These are phyloP conservation scores for Paraglomus brasilianum DNA, from an alignment of 192 early-diverging fungal genomes.

Conservation along the genomic window DNA sequence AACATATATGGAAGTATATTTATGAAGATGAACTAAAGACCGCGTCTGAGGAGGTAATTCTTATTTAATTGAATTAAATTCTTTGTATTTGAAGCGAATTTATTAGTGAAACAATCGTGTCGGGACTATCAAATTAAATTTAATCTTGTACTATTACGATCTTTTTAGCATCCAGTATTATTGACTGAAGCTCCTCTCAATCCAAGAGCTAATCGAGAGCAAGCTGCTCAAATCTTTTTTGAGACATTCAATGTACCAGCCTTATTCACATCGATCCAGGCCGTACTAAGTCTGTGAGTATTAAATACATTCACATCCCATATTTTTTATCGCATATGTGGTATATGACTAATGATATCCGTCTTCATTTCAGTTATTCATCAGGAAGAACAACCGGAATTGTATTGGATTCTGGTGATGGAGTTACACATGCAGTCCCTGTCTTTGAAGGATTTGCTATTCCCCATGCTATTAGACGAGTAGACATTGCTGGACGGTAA, in stretches of 20 bases:
- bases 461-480: constrained; percentile 87
- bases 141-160: neutral
- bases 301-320: neutral
- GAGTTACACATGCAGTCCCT: constrained; percentile 93
- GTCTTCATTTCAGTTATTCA: constrained; percentile 63
- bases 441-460: constrained; percentile 97
- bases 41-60: constrained; percentile 83
- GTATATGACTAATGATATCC: neutral
- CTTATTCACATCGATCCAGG: constrained; percentile 95
- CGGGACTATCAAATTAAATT: too few relatives aligned
- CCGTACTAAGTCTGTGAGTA: constrained; percentile 89
- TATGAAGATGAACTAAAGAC: constrained; percentile 97
- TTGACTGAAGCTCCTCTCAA: constrained; percentile 97
- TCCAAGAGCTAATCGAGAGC: constrained; percentile 87
- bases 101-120: too few relatives aligned
- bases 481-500: constrained; percentile 87
- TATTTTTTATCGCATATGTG: neutral
- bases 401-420: constrained; percentile 95
- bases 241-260: constrained; percentile 99
- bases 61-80: too few relatives aligned
- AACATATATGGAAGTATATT: constrained; percentile 95
- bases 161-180: constrained; percentile 86
- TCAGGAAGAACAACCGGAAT: constrained; percentile 97
- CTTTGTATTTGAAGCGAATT: neutral
- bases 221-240: constrained; percentile 95